These are phyloP conservation scores for Penicillium sp. DNA, from an alignment of 2,329 filamentous ascomycete genomes.

Conservation along the genomic window DNA sequence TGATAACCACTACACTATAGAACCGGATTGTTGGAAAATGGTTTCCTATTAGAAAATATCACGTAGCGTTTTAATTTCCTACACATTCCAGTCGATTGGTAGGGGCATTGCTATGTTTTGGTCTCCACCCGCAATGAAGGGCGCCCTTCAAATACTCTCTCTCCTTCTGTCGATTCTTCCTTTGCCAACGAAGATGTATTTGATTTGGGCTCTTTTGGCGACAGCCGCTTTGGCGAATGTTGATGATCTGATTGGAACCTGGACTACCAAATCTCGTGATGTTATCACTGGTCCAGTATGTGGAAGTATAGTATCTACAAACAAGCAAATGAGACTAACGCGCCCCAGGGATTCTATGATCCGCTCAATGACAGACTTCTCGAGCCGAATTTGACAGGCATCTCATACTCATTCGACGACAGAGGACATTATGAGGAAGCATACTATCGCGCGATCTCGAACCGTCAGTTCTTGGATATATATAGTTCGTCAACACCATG, in stretches of 20 bases:
- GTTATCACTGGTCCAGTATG: constrained; percentile 66
- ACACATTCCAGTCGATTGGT: constrained; percentile 17
- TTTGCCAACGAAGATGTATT: constrained; percentile 26
- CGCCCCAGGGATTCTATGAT: constrained; percentile 63
- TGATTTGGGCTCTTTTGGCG: constrained; percentile 37
- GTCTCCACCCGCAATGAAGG: constrained; percentile 23
- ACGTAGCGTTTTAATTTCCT: too few relatives aligned
- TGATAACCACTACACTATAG: constrained; percentile 1
- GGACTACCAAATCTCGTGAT: constrained; percentile 66
- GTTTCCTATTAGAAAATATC: too few relatives aligned
- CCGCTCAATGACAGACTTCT: constrained; percentile 61
- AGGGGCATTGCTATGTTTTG: constrained; percentile 17
- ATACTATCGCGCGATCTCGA: constrained; percentile 65
- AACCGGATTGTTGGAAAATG: too few relatives aligned
- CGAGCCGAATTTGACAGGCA: constrained; percentile 63
- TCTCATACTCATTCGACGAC: constrained; percentile 68
- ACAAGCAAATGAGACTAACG: constrained; percentile 11
- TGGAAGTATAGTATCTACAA: neutral
- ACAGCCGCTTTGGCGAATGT: constrained; percentile 43
- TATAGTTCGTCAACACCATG: neutral
- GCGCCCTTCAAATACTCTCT: constrained; percentile 12
- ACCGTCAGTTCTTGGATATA: constrained; percentile 52
- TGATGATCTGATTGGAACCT: constrained; percentile 62
- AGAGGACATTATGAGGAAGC: constrained; percentile 67
- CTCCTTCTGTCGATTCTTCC: constrained; percentile 10